Percentiles rank a stretch among this genome's conserved stretches.
Conservation (phyloP, 2,329 filamentous ascomycete species). For the Penicillium crustosum region DNA sequence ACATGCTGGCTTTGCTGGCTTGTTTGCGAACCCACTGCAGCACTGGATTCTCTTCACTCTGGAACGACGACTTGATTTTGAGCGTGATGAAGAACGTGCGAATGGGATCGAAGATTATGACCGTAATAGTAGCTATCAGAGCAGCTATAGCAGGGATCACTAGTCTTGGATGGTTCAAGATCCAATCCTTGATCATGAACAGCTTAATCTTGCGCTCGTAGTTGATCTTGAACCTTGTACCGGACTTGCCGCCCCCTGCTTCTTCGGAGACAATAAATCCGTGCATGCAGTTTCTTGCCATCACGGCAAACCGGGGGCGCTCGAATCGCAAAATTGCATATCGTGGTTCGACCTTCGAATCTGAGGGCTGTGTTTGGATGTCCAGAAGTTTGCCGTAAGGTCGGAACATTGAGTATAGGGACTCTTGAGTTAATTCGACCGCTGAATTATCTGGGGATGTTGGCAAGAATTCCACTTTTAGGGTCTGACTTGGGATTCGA, state of each 20-base stretch:
- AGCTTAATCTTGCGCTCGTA: conserved; percentile 78
- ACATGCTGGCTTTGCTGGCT: conserved; percentile 46
- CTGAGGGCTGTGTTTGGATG: conserved; percentile 76
- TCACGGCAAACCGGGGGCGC: conserved; percentile 71
- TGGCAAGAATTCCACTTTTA: conserved; percentile 84
- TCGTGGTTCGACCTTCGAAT: conserved; percentile 80
- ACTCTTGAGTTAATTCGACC: conserved; percentile 80
- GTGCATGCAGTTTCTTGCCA: conserved; percentile 91
- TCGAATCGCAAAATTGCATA: conserved; percentile 79
- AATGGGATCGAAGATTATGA: conserved; percentile 90
- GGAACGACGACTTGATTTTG: conserved; percentile 76
- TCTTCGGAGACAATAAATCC: conserved; percentile 70
- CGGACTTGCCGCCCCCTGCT: conserved; percentile 69
- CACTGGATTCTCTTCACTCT: conserved; percentile 69
- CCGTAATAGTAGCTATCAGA: conserved; percentile 76
- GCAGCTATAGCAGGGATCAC: conserved; percentile 82
- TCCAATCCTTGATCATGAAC: conserved; percentile 82
- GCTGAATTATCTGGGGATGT: conserved; percentile 67
- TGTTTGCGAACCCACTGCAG: conserved; percentile 81
- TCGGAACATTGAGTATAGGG: conserved; percentile 81
- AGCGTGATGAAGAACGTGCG: conserved; percentile 88
- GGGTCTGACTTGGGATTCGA: conserved; percentile 70
- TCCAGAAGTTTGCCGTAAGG: conserved; percentile 88
- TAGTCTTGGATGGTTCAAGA: conserved; percentile 80
- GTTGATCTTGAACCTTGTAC: conserved; percentile 75